Percentiles rank a stretch among this genome's conserved stretches.
phyloP scores from a whole-genome alignment of 2,329 filamentous ascomycete genomes.

The Paramyrothecium sp. region DNA sequence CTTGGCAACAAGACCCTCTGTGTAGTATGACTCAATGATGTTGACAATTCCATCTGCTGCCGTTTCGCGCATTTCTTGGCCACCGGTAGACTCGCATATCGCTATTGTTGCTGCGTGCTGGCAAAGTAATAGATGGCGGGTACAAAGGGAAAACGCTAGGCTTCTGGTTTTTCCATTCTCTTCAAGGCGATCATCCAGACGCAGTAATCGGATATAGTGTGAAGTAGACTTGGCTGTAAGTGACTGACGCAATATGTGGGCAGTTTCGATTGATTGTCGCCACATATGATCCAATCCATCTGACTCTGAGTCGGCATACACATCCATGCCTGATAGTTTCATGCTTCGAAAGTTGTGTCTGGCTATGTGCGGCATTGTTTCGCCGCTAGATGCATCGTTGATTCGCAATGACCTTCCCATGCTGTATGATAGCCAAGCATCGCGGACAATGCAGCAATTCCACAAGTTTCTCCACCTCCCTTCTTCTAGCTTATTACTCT shows the following conservation, averaged over 20 bases:
- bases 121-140: background rate
- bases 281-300: background rate
- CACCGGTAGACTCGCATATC: background rate
- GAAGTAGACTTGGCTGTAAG: background rate
- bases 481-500: too few relatives aligned
- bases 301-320: background rate
- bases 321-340: background rate
- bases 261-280: background rate
- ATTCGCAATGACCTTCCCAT: background rate
- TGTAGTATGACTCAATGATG: background rate
- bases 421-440: background rate
- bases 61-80: background rate
- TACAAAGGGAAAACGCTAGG: background rate
- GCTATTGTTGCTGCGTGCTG: background rate
- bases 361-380: background rate
- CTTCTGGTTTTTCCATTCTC: too few relatives aligned
- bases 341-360: background rate
- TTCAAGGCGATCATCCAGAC: too few relatives aligned
- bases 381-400: background rate
- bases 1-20: background rate
- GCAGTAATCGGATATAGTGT: too few relatives aligned
- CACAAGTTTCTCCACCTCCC: background rate
- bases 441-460: background rate
- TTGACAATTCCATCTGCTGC: background rate
- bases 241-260: background rate